Percentiles rank a stretch among this genome's conserved stretches.
These are phyloP conservation scores for Rhytidiadelphus loreus DNA, from an alignment of 225 moss, liverwort and hornwort genomes.

Conservation along the genomic window DNA sequence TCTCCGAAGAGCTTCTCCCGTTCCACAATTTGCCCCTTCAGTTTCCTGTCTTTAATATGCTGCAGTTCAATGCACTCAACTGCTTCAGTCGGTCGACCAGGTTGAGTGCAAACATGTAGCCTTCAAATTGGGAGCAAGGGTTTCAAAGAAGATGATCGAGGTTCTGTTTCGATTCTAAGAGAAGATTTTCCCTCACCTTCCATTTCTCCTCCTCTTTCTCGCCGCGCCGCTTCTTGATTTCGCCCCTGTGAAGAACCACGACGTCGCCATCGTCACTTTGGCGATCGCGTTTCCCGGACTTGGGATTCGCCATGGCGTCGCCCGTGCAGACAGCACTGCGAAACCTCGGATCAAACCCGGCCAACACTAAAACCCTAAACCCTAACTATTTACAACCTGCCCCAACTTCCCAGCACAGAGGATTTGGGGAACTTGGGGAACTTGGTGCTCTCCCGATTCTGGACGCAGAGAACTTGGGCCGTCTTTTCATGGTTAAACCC, in stretches of 20 bases:
- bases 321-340: neutral
- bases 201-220: conserved; percentile 22
- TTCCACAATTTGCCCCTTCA: conserved; percentile 45
- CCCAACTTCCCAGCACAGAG: neutral
- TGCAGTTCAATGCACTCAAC: conserved; percentile 17
- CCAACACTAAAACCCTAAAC: neutral
- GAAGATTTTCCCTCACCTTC: neutral
- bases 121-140: neutral
- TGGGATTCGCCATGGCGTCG: neutral
- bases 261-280: neutral
- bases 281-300: neutral
- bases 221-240: conserved; percentile 10
- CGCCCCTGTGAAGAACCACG: neutral
- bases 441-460: neutral
- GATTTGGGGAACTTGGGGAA: neutral
- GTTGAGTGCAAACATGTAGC: neutral
- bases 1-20: conserved; percentile 67
- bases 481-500: too few relatives aligned
- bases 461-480: neutral
- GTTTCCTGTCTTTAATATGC: conserved; percentile 61
- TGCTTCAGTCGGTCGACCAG: neutral
- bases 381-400: neutral
- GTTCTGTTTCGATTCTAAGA: neutral
- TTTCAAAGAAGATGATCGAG: neutral
- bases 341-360: neutral